A percentile compares a stretch with the other conserved stretches of the same genome.
Conservation (phyloP, 129 eudicot genomes). For the Artemisia argyi region DNA sequence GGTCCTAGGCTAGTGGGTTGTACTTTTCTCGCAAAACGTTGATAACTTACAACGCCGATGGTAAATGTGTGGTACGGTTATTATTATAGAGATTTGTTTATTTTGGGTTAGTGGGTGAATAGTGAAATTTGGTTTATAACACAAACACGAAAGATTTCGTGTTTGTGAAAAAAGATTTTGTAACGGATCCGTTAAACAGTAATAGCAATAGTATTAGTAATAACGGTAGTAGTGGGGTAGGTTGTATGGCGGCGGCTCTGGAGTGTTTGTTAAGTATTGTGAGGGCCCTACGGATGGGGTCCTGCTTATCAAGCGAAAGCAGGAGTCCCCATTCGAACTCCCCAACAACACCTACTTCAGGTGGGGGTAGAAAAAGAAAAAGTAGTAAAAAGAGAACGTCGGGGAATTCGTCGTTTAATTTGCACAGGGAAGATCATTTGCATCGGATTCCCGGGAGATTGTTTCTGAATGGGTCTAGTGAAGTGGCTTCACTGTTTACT, state of each 20-base stretch:
- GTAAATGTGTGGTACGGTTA: too few relatives aligned
- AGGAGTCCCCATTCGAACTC: conserved; percentile 87
- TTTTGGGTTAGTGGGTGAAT: conserved; percentile 9
- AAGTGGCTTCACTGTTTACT: conserved; percentile 76
- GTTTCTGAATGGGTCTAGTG: conserved; percentile 80
- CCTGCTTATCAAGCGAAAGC: conserved; percentile 95
- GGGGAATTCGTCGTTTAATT: conserved; percentile 69
- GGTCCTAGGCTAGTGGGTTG: too few relatives aligned
- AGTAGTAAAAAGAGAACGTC: conserved; percentile 52
- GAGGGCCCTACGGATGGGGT: conserved; percentile 99
- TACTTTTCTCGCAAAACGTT: too few relatives aligned
- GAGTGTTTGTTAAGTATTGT: conserved; percentile 79
- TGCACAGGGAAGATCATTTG: conserved; percentile 66
- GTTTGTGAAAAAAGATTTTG: conserved; percentile 33
- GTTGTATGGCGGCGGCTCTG: conserved; percentile 74
- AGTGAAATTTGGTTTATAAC: not conserved
- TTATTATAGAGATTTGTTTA: too few relatives aligned
- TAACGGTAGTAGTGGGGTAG: conserved; percentile 37
- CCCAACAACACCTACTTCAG: conserved; percentile 33
- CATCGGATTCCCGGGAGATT: conserved; percentile 70
- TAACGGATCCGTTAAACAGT: conserved; percentile 69
- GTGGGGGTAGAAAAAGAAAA: conserved; percentile 48
- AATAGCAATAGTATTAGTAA: not conserved
- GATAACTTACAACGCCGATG: too few relatives aligned
- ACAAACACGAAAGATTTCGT: conserved; percentile 33